Base-by-base conservation (phyloP, 164 flowering plant species). In the Cinnamomum micranthum region DNA sequence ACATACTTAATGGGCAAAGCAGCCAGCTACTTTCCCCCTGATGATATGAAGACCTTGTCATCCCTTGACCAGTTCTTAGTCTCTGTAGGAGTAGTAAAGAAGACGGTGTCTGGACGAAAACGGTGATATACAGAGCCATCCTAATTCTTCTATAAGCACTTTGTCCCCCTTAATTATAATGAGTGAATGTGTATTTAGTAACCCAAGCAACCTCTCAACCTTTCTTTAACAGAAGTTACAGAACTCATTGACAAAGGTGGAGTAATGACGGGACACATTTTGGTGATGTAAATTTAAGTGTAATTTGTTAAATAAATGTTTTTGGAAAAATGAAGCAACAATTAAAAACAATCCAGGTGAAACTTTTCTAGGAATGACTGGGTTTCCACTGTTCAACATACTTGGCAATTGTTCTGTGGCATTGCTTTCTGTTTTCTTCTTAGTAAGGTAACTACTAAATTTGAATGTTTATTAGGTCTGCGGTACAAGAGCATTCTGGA, bases 1-100 rank as follows among this genome's bases (percentile, higher is more conserved):
- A 73, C 95, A 69, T 91, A 88, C 64, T 79, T 92, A 50, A 77
- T 92, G 94, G 97, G 99, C 35, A 95, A 89, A 78, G 95, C 97
- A 59, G 95, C 93, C 27, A 92, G 97, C 76, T 95, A 93, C 81
- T 95, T 93, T 80, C 98, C 98, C 35, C 99, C 94, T 0, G 99
- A 95, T 83, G 99, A 92, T 77, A 92, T 93, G 99, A 95, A 85
- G 83, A 95, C 97, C 35, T 77, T 93, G 72, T 95, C 99, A 35
- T 95, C 99, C 60, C 97, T 95, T 50, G 99, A 95, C 67, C 74
- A 90, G 80, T 95, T 95, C 74, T 72, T 95, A 73, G 99, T 95
- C 75, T 90, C 96, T 1, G 88, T 91, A 20, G 98, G 97, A 78
- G 97, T 86, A 27, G 99, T 92, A 76, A 92, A 93, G 85, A 95